Conservation (phyloP, 2,329 filamentous ascomycete genomes). For the Talaromyces amestolkiae region DNA sequence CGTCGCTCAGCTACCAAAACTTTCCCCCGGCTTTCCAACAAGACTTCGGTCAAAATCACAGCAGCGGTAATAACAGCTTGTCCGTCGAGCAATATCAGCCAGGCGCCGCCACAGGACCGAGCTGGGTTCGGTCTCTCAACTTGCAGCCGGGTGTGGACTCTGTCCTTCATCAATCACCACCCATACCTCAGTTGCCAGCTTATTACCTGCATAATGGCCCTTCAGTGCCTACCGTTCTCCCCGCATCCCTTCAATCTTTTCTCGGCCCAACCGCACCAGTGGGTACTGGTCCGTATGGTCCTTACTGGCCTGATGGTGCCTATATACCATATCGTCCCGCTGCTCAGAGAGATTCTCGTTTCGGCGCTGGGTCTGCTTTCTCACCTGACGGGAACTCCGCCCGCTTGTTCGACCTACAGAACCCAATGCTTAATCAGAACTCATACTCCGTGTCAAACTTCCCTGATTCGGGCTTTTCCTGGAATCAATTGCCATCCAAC, state of each 20-base stretch:
- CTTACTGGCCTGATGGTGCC: conserved; percentile 64
- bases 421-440: conserved; percentile 25
- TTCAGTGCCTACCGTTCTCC: conserved; percentile 58
- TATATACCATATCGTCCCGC: conserved; percentile 61
- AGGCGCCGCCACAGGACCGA: conserved; percentile 33
- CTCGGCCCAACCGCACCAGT: conserved; percentile 59
- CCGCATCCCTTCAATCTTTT: conserved; percentile 56
- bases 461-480: conserved; percentile 27
- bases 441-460: conserved; percentile 29
- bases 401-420: conserved; percentile 29
- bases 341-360: conserved; percentile 55
- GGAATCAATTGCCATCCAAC: conserved; percentile 31
- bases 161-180: conserved; percentile 57
- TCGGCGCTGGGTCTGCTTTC: conserved; percentile 30
- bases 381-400: conserved; percentile 26
- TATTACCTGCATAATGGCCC: conserved; percentile 47
- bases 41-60: conserved; percentile 25
- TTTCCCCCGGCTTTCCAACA: conserved; percentile 42
- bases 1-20: conserved; percentile 33
- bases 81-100: conserved; percentile 33
- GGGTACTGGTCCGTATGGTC: conserved; percentile 57
- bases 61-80: conserved; percentile 24
- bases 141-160: conserved; percentile 58
- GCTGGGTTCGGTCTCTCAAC: conserved; percentile 46
- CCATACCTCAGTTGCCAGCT: conserved; percentile 39